Conservation (phyloP, 805 yeast species). For the Ogataea henricii region DNA sequence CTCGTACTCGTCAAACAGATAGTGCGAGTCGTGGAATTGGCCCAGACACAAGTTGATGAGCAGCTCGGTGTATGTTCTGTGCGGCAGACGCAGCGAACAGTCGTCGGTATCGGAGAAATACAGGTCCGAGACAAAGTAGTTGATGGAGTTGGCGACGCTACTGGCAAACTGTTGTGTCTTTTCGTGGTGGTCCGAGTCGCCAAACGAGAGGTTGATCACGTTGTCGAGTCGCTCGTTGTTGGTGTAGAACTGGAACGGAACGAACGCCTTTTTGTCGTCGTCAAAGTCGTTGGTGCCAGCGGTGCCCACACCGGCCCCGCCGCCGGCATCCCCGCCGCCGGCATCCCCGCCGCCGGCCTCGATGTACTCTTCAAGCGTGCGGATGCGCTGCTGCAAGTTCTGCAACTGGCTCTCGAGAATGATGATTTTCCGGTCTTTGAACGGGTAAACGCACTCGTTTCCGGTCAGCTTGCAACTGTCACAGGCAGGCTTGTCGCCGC, state of each 20-base stretch:
- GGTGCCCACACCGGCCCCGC: background rate
- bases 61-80: conserved; percentile 16
- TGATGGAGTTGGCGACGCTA: conserved; percentile 13
- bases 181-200: conserved; percentile 27
- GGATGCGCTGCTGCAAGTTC: conserved; percentile 28
- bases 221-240: conserved; percentile 26
- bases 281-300: conserved; percentile 11
- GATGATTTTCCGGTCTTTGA: conserved; percentile 33
- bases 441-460: conserved; percentile 30
- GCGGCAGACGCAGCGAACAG: conserved; percentile 16
- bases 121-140: conserved; percentile 22
- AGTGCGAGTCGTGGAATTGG: conserved; percentile 26
- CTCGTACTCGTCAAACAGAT: conserved; percentile 25
- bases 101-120: conserved; percentile 17
- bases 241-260: conserved; percentile 25
- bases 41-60: conserved; percentile 22
- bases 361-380: conserved; percentile 24
- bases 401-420: conserved; percentile 32
- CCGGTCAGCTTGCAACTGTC: conserved; percentile 27
- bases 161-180: conserved; percentile 8
- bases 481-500: conserved; percentile 40
- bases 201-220: conserved; percentile 30
- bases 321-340: background rate
- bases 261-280: conserved; percentile 15
- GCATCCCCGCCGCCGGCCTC: background rate